Evolutionary conservation across 768 basidiomycete genomes (phyloP).

Genomic region (Collybia sp.): DNA sequence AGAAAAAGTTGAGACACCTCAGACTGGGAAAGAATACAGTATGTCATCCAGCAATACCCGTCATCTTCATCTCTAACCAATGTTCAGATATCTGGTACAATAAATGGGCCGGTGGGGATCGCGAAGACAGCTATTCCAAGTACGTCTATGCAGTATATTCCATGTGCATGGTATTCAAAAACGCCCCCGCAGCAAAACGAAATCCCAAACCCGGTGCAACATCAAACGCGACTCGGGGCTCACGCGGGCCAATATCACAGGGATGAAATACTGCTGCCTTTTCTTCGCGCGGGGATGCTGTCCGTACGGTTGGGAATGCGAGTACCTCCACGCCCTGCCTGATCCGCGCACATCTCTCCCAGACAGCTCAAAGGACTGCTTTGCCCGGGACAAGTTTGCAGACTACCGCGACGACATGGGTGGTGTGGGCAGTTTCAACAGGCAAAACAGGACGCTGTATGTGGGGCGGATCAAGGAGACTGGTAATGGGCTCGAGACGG

Average conservation of each 20-base stretch:
- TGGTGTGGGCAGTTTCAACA: conserved; percentile 93
- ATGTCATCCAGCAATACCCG: conserved; percentile 21
- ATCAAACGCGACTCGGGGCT: conserved; percentile 87
- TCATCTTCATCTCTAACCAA: conserved; percentile 1
- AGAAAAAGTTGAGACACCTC: conserved; percentile 81
- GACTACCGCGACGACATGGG: conserved; percentile 99
- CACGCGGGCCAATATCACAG: conserved; percentile 92
- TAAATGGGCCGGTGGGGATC: conserved; percentile 99
- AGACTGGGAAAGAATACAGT: conserved; percentile 98
- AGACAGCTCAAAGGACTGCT: conserved; percentile 94
- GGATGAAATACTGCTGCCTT: conserved; percentile 89
- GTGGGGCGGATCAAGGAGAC: conserved; percentile 93
- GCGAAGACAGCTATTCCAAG: conserved; percentile 96
- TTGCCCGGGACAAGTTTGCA: conserved; percentile 93
- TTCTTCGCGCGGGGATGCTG: conserved; percentile 97
- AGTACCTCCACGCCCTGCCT: conserved; percentile 89
- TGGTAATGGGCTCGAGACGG: conserved; percentile 82
- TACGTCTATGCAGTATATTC: conserved; percentile 29
- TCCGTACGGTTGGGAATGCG: conserved; percentile 98
- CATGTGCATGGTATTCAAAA: conserved; percentile 4
- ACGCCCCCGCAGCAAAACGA: conserved; percentile 64
- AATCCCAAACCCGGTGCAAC: conserved; percentile 89
- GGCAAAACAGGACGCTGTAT: conserved; percentile 93
- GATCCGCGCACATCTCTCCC: conserved; percentile 64
- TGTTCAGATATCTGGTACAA: conserved; percentile 93